Evolutionary conservation across 2,329 filamentous ascomycete genomes (phyloP), one percentile per base, ranked within the genome.

Genomic region (Claviceps digitariae): DNA sequence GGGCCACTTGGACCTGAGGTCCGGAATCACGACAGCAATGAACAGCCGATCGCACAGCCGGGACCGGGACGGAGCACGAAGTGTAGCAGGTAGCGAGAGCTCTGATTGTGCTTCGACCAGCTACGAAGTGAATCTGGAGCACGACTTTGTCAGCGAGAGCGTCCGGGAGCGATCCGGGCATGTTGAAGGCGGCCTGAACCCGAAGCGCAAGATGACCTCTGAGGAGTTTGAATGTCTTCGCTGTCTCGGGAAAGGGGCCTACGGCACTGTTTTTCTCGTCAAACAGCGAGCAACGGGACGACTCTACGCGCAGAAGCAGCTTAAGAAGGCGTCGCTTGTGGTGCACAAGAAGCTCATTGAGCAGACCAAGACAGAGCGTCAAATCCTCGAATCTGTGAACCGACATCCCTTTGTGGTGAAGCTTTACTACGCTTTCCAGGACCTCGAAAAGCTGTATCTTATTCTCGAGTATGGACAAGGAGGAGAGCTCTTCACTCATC

Each of bases 381-480:
- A 85, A 62, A 95, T 98, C 52, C 77, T 98, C 51, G 93, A 98
- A 72, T 94, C 87, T 55, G 88, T 98, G 68, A 97, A 94, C 69
- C 81, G 90, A 36, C 93, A 98, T 67, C 91, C 93, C 0, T 98
- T 98, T 66, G 90, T 98, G 48, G 93, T 98, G 59, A 97, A 97
- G 71, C 79, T 98, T 20, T 98, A 87, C 71, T 98, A 98, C 64
- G 93, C 93, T 23, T 98, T 98, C 69, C 93, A 98, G 70, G 93
- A 98, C 64, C 89, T 90, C 60, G 90, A 96, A 74, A 96, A 95
- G 72, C 81, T 98, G 36, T 98, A 98, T 66, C 76, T 98, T 47
- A 97, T 98, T 59, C 81, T 98, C 25, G 91, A 98, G 71, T 98
- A 98, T 67, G 93, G 93, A 5, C 88, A 95, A 67, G 94, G 94